Evolutionary conservation across 2,329 filamentous ascomycete genomes (phyloP).

Genomic region (Penicillium sp.): DNA sequence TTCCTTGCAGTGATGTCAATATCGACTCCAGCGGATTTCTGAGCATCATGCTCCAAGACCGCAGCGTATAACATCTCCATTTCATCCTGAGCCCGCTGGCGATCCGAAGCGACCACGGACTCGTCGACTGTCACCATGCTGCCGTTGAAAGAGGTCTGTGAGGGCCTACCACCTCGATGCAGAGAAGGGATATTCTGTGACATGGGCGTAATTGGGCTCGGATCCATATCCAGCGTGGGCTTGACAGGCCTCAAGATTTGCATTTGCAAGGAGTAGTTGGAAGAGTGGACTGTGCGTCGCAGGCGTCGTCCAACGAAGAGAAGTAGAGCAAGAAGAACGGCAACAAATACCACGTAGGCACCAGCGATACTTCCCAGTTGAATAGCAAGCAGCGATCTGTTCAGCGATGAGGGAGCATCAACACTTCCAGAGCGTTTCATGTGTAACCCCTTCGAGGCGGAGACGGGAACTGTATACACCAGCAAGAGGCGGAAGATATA

Average conservation of each 20-base stretch:
- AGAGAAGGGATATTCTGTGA: constrained; percentile 33
- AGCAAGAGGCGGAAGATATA: constrained; percentile 50
- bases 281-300: constrained; percentile 51
- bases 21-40: constrained; percentile 36
- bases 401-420: constrained; percentile 43
- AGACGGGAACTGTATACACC: constrained; percentile 18
- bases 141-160: constrained; percentile 51
- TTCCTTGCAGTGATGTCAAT: constrained; percentile 19
- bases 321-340: constrained; percentile 67
- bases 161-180: constrained; percentile 29
- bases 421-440: constrained; percentile 51
- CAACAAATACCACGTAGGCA: constrained; percentile 74
- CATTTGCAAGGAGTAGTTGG: constrained; percentile 52
- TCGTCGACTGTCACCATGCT: constrained; percentile 73
- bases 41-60: constrained; percentile 81
- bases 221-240: constrained; percentile 29
- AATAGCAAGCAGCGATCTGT: constrained; percentile 67
- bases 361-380: constrained; percentile 82
- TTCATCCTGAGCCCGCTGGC: constrained; percentile 72
- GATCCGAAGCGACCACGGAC: constrained; percentile 70
- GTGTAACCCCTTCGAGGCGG: constrained; percentile 7
- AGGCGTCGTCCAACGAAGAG: constrained; percentile 60
- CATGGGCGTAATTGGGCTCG: constrained; percentile 36
- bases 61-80: constrained; percentile 88
- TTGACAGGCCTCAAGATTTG: constrained; percentile 54